Evolutionary conservation across 2,329 filamentous ascomycete genomes (phyloP).

Genomic region (Cryphonectria radicalis): DNA sequence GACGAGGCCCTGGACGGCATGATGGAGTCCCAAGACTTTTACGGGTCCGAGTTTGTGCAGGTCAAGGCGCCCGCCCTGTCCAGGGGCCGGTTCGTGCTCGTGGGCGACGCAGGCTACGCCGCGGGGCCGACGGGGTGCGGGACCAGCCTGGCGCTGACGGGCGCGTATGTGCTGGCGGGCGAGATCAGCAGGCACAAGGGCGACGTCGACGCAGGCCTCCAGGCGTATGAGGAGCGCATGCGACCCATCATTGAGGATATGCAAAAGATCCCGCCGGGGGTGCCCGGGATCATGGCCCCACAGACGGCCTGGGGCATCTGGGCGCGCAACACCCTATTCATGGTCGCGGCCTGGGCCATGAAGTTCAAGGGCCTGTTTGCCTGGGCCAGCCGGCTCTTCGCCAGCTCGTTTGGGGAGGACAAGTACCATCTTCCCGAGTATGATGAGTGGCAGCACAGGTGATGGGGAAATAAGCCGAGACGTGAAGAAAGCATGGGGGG

Average conservation of each 20-base stretch:
- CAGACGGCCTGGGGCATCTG: slow-evolving; percentile 50
- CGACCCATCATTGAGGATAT: slow-evolving; percentile 41
- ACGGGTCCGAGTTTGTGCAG: slow-evolving; percentile 43
- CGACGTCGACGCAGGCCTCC: slow-evolving; percentile 40
- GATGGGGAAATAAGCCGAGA: neutral
- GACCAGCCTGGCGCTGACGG: slow-evolving; percentile 44
- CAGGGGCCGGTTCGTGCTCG: slow-evolving; percentile 41
- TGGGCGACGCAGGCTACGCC: slow-evolving; percentile 50
- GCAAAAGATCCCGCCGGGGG: slow-evolving; percentile 38
- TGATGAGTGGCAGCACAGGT: slow-evolving; percentile 35
- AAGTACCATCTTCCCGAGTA: slow-evolving; percentile 46
- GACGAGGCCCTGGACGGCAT: slow-evolving; percentile 44
- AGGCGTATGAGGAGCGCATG: slow-evolving; percentile 43
- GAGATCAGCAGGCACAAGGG: slow-evolving; percentile 40
- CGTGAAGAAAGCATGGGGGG: too few species aligned
- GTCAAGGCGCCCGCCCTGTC: slow-evolving; percentile 45
- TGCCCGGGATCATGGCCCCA: slow-evolving; percentile 46
- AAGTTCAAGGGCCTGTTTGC: slow-evolving; percentile 33
- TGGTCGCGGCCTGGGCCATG: slow-evolving; percentile 44
- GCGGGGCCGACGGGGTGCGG: slow-evolving; percentile 48
- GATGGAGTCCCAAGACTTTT: slow-evolving; percentile 43
- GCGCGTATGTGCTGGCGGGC: slow-evolving; percentile 52
- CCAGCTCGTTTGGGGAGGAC: slow-evolving; percentile 38
- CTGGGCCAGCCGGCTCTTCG: slow-evolving; percentile 39
- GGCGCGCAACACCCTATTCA: slow-evolving; percentile 48